A percentile compares a stretch with the other conserved stretches of the same genome.
phyloP scores from a whole-genome alignment of 805 yeast genomes.

The Lipomyces yamadae region DNA sequence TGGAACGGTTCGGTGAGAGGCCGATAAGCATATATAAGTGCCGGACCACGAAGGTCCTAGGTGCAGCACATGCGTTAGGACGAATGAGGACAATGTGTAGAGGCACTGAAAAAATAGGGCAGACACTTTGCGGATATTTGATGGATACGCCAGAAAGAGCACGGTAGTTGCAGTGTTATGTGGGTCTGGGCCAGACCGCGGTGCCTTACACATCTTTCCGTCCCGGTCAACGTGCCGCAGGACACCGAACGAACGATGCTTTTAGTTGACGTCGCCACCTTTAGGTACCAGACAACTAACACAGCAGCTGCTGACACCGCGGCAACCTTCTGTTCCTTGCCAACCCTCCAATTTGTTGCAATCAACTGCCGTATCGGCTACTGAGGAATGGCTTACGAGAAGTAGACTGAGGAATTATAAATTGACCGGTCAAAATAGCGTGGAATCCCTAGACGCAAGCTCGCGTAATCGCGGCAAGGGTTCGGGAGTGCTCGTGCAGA shows the following conservation, averaged over 20 bases:
- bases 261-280: neutral
- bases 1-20: neutral
- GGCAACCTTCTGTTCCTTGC: no score
- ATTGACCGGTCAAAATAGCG: no score
- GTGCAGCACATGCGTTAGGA: no score
- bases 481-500: no score
- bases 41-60: neutral
- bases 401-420: no score
- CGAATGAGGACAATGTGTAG: neutral
- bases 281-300: neutral
- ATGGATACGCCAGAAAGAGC: neutral
- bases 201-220: neutral
- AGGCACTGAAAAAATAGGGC: neutral
- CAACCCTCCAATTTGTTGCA: no score
- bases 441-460: neutral
- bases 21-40: slow-evolving; percentile 1
- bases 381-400: no score
- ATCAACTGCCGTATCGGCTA: no score
- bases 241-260: neutral
- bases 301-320: no score
- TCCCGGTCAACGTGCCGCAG: neutral
- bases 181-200: slow-evolving; percentile 3
- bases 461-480: no score
- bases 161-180: neutral
- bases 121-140: neutral